Conservation (phyloP, 2,329 filamentous ascomycete species). For the Madurella mycetomatis region DNA sequence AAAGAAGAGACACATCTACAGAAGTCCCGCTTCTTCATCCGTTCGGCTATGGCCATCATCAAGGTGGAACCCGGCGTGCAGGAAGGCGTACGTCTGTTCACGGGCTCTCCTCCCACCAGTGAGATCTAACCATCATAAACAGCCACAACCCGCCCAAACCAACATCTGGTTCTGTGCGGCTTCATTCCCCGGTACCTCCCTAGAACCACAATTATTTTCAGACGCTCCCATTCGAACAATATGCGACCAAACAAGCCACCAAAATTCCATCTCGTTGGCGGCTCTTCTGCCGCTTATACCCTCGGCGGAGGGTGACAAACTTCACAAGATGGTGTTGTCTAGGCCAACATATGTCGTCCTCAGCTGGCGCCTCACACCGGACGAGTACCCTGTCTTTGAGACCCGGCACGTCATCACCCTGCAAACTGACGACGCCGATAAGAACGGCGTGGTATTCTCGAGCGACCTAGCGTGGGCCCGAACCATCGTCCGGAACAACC, state of each 20-base stretch:
- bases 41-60: too few species aligned
- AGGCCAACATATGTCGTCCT: background rate
- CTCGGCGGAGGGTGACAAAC: background rate
- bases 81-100: too few species aligned
- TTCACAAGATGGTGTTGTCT: background rate
- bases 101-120: too few species aligned
- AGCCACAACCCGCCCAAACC: too few species aligned
- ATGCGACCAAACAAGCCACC: background rate
- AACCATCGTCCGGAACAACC: background rate
- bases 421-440: background rate
- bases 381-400: background rate
- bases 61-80: too few species aligned
- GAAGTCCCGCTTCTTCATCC: too few species aligned
- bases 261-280: background rate
- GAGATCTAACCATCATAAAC: too few species aligned
- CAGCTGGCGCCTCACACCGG: background rate
- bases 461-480: background rate
- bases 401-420: constrained; percentile 1
- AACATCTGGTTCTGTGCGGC: background rate
- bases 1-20: too few species aligned
- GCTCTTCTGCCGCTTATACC: background rate
- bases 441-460: background rate
- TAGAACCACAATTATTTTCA: background rate
- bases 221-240: background rate
- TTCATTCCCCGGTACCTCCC: background rate